Evolutionary conservation across 192 early-diverging fungal genomes (phyloP).

Genomic region (Podochytrium sp.): DNA sequence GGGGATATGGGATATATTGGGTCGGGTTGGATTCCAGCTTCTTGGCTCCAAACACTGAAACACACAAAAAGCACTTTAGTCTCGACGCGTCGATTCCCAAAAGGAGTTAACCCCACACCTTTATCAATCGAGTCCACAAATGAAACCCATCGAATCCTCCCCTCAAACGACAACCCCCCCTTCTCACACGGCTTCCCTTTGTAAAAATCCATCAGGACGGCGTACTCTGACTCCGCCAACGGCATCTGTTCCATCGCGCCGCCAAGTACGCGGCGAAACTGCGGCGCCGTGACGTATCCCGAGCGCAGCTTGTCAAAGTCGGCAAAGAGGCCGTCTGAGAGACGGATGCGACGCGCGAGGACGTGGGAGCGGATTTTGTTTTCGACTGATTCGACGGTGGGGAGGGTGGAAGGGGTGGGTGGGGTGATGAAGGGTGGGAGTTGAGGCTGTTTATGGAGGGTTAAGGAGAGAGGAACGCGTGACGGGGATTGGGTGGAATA

Average conservation of each 20-base stretch:
- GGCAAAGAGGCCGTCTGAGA: constrained; percentile 55
- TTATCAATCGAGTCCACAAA: constrained; percentile 60
- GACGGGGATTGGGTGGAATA: too few species aligned
- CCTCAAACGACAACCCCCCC: neutral
- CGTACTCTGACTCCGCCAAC: constrained; percentile 36
- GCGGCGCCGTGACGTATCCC: constrained; percentile 48
- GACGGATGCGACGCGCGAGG: constrained; percentile 50
- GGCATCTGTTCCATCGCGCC: constrained; percentile 47
- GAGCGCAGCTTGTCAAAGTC: constrained; percentile 59
- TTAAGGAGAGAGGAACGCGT: too few species aligned
- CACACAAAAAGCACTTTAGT: neutral
- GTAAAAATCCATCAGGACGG: constrained; percentile 44
- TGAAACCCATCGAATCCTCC: constrained; percentile 48
- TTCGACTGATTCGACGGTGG: constrained; percentile 36
- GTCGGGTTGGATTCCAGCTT: constrained; percentile 49
- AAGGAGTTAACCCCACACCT: constrained; percentile 36
- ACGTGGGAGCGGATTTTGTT: constrained; percentile 53
- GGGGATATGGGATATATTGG: constrained; percentile 42
- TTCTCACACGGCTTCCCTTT: constrained; percentile 7
- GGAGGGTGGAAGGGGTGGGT: neutral
- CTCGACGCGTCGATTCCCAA: neutral
- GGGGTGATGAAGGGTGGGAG: too few species aligned
- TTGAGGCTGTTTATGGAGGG: too few species aligned
- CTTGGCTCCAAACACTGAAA: constrained; percentile 59
- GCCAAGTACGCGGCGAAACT: constrained; percentile 53